Evolutionary conservation across 495 filamentous ascomycete species (phyloP), one percentile per base, ranked within the genome.

Genomic region (Geoglossum glabrum): DNA sequence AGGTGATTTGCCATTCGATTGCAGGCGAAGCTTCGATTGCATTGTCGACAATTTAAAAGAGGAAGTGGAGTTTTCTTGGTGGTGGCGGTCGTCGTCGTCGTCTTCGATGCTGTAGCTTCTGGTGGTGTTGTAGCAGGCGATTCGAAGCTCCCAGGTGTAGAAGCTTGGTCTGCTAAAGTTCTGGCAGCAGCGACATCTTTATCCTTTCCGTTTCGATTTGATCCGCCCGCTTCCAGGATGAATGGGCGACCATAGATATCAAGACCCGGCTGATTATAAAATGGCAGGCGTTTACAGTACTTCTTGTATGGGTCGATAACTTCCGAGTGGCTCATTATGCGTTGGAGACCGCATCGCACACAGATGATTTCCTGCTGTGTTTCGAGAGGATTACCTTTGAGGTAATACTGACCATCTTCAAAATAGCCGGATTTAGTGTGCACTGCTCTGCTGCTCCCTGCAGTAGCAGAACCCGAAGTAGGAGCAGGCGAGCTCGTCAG

Each of bases 211-310:
- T 33, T 33, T 56, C 36, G 25, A 26, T 23, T 56, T 6, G 54
- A 38, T 25, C 50, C 59, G 54, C 60, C 54, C 47, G 68, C 68
- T 27, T 76, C 70, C 70, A 72, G 40, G 19, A 58, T 74, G 65
- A 81, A 92, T 10, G 81, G 81, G 64, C 88, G 87, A 54, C 85
- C 86, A 65, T 92, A 87, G 45, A 90, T 84, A 65, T 93, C 87
- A 69, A 81, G 82, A 55, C 84, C 84, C 1, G 81, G 78, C 64
- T 81, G 78, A 56, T 78, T 77, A 63, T 85, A 80, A 69, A 82
- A 81, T 11, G 87, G 86, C 54, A 81, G 80, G 58, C 79, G 82
- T 63, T 81, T 81, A 73, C 87, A 93, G 69, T 90, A 93, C 61
- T 75, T 60, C 33, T 63, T 60, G 15, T 58, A 64, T 17, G 64